Evolutionary conservation across 345 rosid species (phyloP).

Genomic region (Syzygium jambos): DNA sequence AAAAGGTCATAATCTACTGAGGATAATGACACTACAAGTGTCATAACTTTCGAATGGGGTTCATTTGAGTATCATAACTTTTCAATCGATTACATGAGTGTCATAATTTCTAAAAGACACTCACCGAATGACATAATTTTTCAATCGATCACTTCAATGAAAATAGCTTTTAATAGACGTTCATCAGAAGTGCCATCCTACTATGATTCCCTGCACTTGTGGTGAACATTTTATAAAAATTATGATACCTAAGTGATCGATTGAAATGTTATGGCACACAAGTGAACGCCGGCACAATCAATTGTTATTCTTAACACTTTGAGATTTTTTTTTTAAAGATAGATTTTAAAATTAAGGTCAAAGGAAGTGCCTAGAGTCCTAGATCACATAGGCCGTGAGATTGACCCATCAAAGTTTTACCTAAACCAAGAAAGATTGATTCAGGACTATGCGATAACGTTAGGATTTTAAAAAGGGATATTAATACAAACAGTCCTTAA

Average conservation of each 20-base stretch:
- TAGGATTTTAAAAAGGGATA: background rate
- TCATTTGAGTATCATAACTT: background rate
- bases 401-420: background rate
- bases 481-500: too few species aligned
- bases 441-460: background rate
- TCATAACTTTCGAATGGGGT: rapidly evolving
- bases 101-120: too few species aligned
- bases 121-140: background rate
- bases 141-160: background rate
- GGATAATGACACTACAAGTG: rapidly evolving
- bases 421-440: background rate
- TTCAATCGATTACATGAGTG: background rate
- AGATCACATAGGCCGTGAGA: background rate
- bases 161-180: too few species aligned
- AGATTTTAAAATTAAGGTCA: background rate
- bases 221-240: background rate
- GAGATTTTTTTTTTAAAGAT: background rate
- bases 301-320: background rate
- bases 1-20: background rate
- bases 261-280: background rate
- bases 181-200: background rate
- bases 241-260: background rate
- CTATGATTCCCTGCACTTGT: background rate
- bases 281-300: background rate
- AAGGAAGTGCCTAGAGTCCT: background rate